These are phyloP conservation scores for Boletus edulis DNA, from an alignment of 768 basidiomycete genomes.

Conservation along the genomic window DNA sequence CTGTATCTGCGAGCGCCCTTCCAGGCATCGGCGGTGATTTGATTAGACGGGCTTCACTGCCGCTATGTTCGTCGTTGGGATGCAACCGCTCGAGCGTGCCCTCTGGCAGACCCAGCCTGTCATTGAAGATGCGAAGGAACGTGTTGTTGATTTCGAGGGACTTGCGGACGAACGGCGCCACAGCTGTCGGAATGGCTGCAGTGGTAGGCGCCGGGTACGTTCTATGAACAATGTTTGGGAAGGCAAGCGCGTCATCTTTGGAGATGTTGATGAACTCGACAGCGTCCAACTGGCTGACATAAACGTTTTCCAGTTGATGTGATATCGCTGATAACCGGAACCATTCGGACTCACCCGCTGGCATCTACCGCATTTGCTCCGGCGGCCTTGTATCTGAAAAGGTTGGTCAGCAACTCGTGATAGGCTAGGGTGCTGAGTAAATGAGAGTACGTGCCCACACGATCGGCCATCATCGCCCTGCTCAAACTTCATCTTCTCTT, in stretches of 20 bases:
- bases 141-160: constrained; percentile 55
- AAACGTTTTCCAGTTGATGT: neutral
- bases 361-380: constrained; percentile 65
- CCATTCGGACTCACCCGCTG: constrained; percentile 36
- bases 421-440: neutral
- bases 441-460: constrained; percentile 30
- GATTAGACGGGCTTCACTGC: constrained; percentile 57
- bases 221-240: constrained; percentile 50
- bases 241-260: constrained; percentile 66
- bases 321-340: neutral
- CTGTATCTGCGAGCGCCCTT: constrained; percentile 29
- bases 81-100: constrained; percentile 48
- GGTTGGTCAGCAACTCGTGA: neutral
- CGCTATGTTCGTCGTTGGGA: constrained; percentile 43
- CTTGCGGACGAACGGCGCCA: constrained; percentile 57
- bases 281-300: constrained; percentile 38
- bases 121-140: constrained; percentile 55
- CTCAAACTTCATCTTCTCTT: constrained; percentile 43
- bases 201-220: constrained; percentile 56
- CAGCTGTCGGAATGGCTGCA: constrained; percentile 45
- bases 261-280: constrained; percentile 66
- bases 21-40: constrained; percentile 42
- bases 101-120: constrained; percentile 49
- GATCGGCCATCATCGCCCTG: constrained; percentile 42
- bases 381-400: constrained; percentile 52